Evolutionary conservation across 2,329 filamentous ascomycete genomes (phyloP), one percentile per base, ranked within the genome.

Genomic region (Arthrobotrys pseudoclavata): DNA sequence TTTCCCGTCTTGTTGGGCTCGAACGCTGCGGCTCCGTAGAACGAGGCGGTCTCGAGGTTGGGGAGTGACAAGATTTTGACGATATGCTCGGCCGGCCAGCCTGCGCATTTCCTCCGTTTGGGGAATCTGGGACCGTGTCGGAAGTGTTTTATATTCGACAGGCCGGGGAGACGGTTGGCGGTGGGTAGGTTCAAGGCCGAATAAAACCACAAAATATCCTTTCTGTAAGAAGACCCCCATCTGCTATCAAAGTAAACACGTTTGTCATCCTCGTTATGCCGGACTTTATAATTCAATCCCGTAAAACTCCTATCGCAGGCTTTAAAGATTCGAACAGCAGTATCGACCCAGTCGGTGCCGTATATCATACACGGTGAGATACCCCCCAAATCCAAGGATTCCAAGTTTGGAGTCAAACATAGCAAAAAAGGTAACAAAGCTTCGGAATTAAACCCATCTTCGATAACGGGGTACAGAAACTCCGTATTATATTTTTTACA

Each of bases 131-230:
- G 20, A n/a, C 37, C 66, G 9, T 69, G 50, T 3, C 52, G n/a
- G 34, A 69, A 61, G 15, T 61, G 52, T 20, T 22, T 69, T 20
- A 69, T 3, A 18, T 53, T 69, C 20, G 40, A 45, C 15, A 69
- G 9, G 2, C 66, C 53, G 1, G 66, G 52, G 18, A 61, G 15
- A 12, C n/a, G 4, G 42, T 3, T 20, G 18, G 42, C 4, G 15
- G 4, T 1, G 7, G 13, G 37, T 12, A 9, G 40, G 53, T 47
- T 34, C 3, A 69, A n/a, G 12, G 31, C 60, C 20, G 45, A 20
- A 22, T 69, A 31, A 2, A 61, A 45, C 67, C 67, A 69, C 1
- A 40, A n/a, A 3, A 55, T 37, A 1, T 34, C 6, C 10, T 13
- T 3, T 10, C 52, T 18, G 9, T 55, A 55, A 3, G 29, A 10